Conservation (phyloP, 495 filamentous ascomycete species). For the Terfezia boudieri region DNA sequence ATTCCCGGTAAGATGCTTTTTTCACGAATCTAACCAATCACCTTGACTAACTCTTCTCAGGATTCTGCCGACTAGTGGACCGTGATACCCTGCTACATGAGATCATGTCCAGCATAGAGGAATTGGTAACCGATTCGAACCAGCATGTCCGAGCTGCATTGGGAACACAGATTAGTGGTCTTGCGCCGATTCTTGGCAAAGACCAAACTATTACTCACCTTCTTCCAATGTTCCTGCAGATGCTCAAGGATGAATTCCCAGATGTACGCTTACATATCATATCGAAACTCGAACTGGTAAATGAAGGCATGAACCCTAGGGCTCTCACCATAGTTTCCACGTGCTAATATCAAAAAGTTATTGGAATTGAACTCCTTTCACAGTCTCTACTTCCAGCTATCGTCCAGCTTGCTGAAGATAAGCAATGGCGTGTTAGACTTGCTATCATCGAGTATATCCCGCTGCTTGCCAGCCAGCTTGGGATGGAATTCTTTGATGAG, state of each 20-base stretch:
- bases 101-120: conserved; percentile 90
- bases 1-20: conserved; percentile 47
- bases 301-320: conserved; percentile 44
- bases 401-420: conserved; percentile 91
- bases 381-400: conserved; percentile 96
- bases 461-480: conserved; percentile 80
- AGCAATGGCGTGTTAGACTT: conserved; percentile 95
- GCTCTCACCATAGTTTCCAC: conserved; percentile 2
- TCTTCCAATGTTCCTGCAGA: conserved; percentile 95
- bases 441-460: conserved; percentile 99
- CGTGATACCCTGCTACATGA: conserved; percentile 75
- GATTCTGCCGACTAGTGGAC: conserved; percentile 78
- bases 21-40: neutral
- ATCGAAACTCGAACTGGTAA: conserved; percentile 90
- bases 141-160: conserved; percentile 92
- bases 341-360: conserved; percentile 34
- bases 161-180: conserved; percentile 88
- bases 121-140: conserved; percentile 82
- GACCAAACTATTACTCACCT: conserved; percentile 94
- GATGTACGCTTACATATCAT: conserved; percentile 97
- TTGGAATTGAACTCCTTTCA: conserved; percentile 89
- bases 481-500: conserved; percentile 95
- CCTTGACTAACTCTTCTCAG: conserved; percentile 22
- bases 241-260: conserved; percentile 98
- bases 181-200: conserved; percentile 92